phyloP scores from a whole-genome alignment of 106 monocot species.

The Dendrobium nobile region DNA sequence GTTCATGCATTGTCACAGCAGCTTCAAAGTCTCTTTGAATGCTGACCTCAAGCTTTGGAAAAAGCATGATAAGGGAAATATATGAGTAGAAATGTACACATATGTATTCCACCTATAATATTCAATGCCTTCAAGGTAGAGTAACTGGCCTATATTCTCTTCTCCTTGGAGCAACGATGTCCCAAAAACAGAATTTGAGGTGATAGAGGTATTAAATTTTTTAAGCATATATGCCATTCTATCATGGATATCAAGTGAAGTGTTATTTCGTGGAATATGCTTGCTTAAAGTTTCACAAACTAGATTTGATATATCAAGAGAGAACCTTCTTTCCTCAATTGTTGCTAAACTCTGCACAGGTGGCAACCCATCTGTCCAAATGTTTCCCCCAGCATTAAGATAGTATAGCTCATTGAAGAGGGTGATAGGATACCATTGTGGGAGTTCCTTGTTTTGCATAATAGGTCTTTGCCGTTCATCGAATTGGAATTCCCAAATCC shows the following conservation, averaged over 20 bases:
- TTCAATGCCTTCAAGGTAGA: slow-evolving; percentile 92
- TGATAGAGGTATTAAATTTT: slow-evolving; percentile 41
- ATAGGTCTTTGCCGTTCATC: slow-evolving; percentile 93
- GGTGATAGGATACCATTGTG: slow-evolving; percentile 81
- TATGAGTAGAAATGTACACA: slow-evolving; percentile 96
- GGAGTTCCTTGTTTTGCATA: slow-evolving; percentile 72
- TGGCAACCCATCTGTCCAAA: slow-evolving; percentile 95
- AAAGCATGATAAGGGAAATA: slow-evolving; percentile 62
- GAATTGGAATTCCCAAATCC: slow-evolving; percentile 72
- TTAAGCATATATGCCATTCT: slow-evolving; percentile 67
- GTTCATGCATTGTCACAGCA: slow-evolving; percentile 70
- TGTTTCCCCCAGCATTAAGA: slow-evolving; percentile 94
- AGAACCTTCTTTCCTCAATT: slow-evolving; percentile 73
- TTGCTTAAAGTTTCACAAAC: slow-evolving; percentile 11
- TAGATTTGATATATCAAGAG: slow-evolving; percentile 37
- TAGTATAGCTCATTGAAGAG: slow-evolving; percentile 98
- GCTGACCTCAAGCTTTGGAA: slow-evolving; percentile 72
- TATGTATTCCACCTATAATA: slow-evolving; percentile 98
- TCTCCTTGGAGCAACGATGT: slow-evolving; percentile 65
- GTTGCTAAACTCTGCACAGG: slow-evolving; percentile 63
- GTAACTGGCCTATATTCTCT: slow-evolving; percentile 91
- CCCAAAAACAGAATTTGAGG: slow-evolving; percentile 58
- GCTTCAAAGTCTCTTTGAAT: slow-evolving; percentile 69
- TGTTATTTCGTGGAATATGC: slow-evolving; percentile 20
- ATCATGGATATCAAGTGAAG: slow-evolving; percentile 50